Percentiles rank a stretch among this genome's conserved stretches.
Evolutionary conservation across 192 early-diverging fungal species (phyloP).

Genomic region (Phlyctochytrium arcticum): DNA sequence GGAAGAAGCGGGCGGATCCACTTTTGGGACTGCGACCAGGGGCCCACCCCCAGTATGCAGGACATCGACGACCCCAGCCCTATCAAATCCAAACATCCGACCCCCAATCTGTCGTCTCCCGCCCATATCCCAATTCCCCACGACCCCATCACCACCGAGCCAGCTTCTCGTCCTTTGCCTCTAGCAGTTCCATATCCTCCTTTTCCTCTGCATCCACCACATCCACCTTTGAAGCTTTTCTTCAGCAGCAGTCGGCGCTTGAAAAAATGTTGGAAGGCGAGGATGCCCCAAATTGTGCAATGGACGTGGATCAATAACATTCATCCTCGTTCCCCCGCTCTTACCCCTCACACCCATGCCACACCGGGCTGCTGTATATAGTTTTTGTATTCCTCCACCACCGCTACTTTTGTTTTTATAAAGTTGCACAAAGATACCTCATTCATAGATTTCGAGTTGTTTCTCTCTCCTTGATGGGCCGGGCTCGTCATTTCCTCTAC

Average conservation of each 20-base stretch:
- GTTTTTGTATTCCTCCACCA: no score
- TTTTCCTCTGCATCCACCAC: neutral
- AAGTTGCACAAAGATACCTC: no score
- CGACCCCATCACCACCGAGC: neutral
- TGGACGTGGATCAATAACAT: no score
- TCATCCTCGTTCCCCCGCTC: no score
- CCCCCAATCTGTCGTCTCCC: no score
- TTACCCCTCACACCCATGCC: no score
- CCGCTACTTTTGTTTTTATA: no score
- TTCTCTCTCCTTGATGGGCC: no score
- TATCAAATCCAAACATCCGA: neutral
- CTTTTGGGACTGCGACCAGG: neutral
- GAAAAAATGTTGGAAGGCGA: conserved; percentile 3
- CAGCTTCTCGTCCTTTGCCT: neutral
- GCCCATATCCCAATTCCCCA: neutral
- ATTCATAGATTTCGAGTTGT: no score
- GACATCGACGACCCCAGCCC: neutral
- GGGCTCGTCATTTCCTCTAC: no score
- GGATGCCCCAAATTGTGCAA: no score
- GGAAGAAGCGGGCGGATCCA: conserved; percentile 5
- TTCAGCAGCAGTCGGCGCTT: neutral
- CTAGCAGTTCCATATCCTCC: neutral
- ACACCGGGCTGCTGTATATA: no score
- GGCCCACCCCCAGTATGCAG: neutral
- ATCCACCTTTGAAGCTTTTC: conserved; percentile 4